Evolutionary conservation across 2,329 filamentous ascomycete genomes (phyloP).

Genomic region (Fusarium sarcochroum): DNA sequence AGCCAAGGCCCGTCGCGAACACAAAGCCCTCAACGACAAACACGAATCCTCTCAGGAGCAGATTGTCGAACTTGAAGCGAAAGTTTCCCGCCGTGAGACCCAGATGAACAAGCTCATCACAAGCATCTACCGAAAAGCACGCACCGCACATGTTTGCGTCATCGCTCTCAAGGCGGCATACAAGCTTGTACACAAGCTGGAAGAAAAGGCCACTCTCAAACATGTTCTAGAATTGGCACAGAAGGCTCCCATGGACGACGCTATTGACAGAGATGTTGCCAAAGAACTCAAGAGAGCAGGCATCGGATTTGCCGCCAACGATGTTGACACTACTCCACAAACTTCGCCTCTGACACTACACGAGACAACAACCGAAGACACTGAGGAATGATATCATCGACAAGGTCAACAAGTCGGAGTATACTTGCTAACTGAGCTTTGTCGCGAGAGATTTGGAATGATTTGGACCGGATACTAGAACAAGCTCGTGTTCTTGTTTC

Average conservation of each 20-base stretch:
- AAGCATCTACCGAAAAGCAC: conserved; percentile 9
- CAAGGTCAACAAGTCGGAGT: neutral
- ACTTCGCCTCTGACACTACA: neutral
- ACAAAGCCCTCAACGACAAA: neutral
- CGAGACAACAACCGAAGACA: neutral
- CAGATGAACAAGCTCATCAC: conserved; percentile 10
- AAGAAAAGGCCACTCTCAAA: neutral
- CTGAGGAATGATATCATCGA: neutral
- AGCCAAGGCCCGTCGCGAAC: neutral
- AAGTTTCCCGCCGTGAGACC: neutral
- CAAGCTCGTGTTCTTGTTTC: neutral
- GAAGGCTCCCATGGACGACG: neutral
- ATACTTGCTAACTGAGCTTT: neutral
- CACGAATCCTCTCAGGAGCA: neutral
- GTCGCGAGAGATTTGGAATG: neutral
- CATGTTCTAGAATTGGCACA: neutral
- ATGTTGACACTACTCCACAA: neutral
- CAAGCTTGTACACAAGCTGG: conserved; percentile 1
- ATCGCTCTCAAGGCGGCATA: conserved; percentile 23
- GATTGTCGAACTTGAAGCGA: neutral
- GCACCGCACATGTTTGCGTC: neutral
- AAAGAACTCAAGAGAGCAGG: conserved; percentile 3
- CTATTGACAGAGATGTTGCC: conserved; percentile 8
- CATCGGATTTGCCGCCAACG: neutral
- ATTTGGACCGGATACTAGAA: neutral